Percentiles rank a stretch among this genome's conserved stretches.
Conservation (phyloP, 257 asterid species). For the Solanum sejunctum region DNA sequence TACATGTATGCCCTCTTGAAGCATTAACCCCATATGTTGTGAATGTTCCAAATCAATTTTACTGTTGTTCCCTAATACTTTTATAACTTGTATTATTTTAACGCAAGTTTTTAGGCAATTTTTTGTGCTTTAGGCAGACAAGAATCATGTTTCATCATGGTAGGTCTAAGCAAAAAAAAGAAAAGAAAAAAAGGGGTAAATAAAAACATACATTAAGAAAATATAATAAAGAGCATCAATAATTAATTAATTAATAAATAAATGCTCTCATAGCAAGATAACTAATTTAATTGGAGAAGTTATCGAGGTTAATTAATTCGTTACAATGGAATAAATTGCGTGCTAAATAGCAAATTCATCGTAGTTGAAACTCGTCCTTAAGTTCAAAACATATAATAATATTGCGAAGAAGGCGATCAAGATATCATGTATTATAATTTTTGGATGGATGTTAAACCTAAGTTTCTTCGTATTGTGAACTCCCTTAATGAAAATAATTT, state of each 20-base stretch:
- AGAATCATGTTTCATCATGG: background rate
- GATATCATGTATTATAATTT: background rate
- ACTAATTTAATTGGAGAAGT: background rate
- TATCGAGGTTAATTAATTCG: background rate
- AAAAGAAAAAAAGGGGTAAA: background rate
- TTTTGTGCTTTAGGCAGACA: background rate
- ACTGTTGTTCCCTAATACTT: background rate
- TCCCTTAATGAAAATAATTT: background rate
- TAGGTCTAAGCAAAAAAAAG: background rate
- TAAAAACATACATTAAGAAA: background rate
- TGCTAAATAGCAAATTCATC: background rate
- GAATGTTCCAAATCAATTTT: background rate
- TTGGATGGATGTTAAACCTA: too few relatives aligned
- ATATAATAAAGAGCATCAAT: background rate
- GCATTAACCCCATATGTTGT: background rate
- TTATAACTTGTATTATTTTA: background rate
- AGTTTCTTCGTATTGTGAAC: fast-evolving
- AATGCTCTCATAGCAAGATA: background rate
- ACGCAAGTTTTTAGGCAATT: background rate
- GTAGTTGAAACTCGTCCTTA: background rate
- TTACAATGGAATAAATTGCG: background rate
- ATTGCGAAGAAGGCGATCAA: background rate
- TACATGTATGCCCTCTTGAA: background rate
- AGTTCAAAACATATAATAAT: background rate
- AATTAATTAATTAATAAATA: too few relatives aligned